phyloP scores from a whole-genome alignment of 805 yeast species.

The Sugiyamaella qingdaonensis region DNA sequence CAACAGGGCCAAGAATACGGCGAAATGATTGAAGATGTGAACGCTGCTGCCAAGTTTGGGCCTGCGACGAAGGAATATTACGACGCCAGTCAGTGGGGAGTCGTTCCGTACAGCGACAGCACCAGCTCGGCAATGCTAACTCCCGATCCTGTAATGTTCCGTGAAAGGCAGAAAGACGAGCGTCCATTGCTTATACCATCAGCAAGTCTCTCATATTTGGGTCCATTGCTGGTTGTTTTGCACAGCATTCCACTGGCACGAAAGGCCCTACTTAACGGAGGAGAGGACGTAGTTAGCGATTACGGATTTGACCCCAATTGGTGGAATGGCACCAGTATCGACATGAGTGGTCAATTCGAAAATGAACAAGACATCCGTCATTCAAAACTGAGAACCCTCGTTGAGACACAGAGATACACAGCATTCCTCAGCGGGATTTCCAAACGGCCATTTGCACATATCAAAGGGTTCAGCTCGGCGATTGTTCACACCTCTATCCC shows the following conservation, averaged over 20 bases:
- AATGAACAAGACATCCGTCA: neutral
- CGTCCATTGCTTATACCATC: slow-evolving; percentile 24
- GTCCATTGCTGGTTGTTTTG: slow-evolving; percentile 27
- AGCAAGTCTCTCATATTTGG: slow-evolving; percentile 18
- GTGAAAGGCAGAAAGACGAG: neutral
- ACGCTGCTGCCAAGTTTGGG: slow-evolving; percentile 14
- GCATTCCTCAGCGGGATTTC: slow-evolving; percentile 32
- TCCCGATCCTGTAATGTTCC: neutral
- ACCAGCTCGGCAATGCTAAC: neutral
- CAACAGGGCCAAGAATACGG: slow-evolving; percentile 22
- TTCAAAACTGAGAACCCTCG: slow-evolving; percentile 16
- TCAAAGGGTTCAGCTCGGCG: slow-evolving; percentile 12
- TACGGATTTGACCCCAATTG: slow-evolving; percentile 28
- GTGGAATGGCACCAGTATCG: slow-evolving; percentile 24
- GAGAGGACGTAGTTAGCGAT: slow-evolving; percentile 21
- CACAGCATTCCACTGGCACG: slow-evolving; percentile 33
- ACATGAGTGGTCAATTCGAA: slow-evolving; percentile 12
- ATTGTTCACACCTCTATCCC: slow-evolving; percentile 6
- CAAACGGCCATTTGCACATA: slow-evolving; percentile 22
- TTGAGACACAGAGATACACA: slow-evolving; percentile 29
- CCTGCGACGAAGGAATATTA: slow-evolving; percentile 25
- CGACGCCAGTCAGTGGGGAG: slow-evolving; percentile 24
- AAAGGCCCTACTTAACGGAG: slow-evolving; percentile 24
- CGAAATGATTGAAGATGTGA: neutral
- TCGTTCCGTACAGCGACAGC: slow-evolving; percentile 15